A percentile compares a stretch with the other conserved stretches of the same genome.
phyloP scores from a whole-genome alignment of 192 early-diverging fungal species.

The Phlyctochytrium planicorne region DNA sequence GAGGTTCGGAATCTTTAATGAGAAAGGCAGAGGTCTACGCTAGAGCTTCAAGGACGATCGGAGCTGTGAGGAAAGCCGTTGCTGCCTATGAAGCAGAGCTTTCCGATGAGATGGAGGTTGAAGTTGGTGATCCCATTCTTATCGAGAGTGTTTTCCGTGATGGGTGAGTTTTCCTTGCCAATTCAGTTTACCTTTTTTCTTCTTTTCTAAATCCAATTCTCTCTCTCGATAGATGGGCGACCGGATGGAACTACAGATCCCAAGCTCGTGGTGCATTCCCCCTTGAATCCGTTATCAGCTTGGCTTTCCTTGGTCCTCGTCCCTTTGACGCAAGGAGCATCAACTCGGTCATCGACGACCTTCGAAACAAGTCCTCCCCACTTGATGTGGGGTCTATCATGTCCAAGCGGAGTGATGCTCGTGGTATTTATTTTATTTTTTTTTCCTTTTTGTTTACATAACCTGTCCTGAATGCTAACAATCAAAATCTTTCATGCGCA shows the following conservation, averaged over 20 bases:
- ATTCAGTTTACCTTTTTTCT: too few relatives aligned
- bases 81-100: neutral
- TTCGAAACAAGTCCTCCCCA: too few relatives aligned
- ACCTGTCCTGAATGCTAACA: too few relatives aligned
- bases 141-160: neutral
- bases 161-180: too few relatives aligned
- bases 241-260: neutral
- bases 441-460: too few relatives aligned
- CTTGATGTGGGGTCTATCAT: too few relatives aligned
- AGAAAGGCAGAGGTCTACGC: neutral
- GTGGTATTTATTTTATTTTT: too few relatives aligned
- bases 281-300: neutral
- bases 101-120: neutral
- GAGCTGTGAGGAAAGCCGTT: neutral
- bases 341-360: neutral
- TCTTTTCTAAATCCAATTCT: too few relatives aligned
- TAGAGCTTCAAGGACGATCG: neutral
- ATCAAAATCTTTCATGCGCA: too few relatives aligned
- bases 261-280: neutral
- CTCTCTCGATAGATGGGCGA: slow-evolving; percentile 3
- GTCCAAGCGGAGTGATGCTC: too few relatives aligned
- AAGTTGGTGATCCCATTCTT: neutral
- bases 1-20: too few relatives aligned
- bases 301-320: neutral
- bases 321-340: neutral